Conservation (phyloP, 1,139 yeast genomes). For the Suzukiozyma palmioleophila region DNA sequence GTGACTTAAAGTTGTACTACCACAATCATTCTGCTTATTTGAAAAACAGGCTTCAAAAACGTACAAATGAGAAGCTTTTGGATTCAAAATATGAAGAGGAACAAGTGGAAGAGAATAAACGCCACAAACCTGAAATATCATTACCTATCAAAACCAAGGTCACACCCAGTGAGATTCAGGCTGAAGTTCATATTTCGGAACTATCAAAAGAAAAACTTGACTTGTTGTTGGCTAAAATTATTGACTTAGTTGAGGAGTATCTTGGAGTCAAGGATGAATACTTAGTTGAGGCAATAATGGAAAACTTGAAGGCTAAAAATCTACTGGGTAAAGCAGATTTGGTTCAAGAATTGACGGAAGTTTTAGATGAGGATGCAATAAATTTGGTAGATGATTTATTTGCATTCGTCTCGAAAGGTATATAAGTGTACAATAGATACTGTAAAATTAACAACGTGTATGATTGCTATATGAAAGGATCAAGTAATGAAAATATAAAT, state of each 20-base stretch:
- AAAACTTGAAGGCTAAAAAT: constrained; percentile 29
- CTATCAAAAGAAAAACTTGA: constrained; percentile 14
- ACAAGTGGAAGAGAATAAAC: constrained; percentile 13
- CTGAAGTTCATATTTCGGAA: constrained; percentile 5
- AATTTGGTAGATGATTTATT: constrained; percentile 37
- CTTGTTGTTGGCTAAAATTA: constrained; percentile 29
- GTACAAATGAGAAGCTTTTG: constrained; percentile 29
- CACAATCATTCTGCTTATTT: constrained; percentile 36
- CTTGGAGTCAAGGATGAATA: constrained; percentile 52
- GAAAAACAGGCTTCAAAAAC: constrained; percentile 26
- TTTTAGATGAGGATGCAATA: constrained; percentile 54
- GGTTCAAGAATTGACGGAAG: constrained; percentile 44
- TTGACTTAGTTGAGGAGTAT: constrained; percentile 44
- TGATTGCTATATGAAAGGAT: not conserved
- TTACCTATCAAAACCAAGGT: not conserved
- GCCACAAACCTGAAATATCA: constrained; percentile 1
- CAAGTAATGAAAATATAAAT: constrained; percentile 1
- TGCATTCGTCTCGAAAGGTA: constrained; percentile 15
- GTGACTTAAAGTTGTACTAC: constrained; percentile 19
- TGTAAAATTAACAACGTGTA: constrained; percentile 1
- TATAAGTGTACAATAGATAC: not conserved
- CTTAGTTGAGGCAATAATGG: constrained; percentile 39
- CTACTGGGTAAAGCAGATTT: constrained; percentile 26
- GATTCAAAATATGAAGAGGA: constrained; percentile 28
- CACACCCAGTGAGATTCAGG: constrained; percentile 2